Evolutionary conservation across 345 rosid species (phyloP), one percentile per base, ranked within the genome.

Genomic region (Durio zibethinus): DNA sequence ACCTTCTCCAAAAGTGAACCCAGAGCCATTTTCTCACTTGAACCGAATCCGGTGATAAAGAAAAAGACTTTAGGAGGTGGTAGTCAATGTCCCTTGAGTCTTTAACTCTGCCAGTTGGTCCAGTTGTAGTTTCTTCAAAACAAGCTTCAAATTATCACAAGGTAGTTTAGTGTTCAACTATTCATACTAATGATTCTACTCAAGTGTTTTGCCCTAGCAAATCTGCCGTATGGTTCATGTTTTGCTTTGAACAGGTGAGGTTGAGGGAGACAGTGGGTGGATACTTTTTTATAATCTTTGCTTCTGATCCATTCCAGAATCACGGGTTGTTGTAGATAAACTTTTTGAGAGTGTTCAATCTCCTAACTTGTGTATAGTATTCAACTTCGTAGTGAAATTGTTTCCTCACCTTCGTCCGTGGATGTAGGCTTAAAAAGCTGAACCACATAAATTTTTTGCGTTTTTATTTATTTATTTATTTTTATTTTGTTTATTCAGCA

Each of bases 1-100:
- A 72, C 76, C 88, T 36, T 83, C 85, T 38, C 76, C 91, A 1
- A 87, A 87, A 61, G 77, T 82, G 23, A 84, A 78, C 62, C 83
- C 83, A 7, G 88, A 84, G 73, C 92, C 92, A 16, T 86, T 89
- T 67, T 56, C 90, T 42, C 82, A 86, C 4, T 11, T 84, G 76
- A 76, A 80, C 71, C 87, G 90, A 29, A 89, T 86, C 56, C 87
- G 89, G 21, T 89, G 82, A 85, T 45, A 15, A 25, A n/a, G 42
- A 11, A 70, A 52, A 36, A 31, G 69, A 64, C 25, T n/a, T n/a
- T 63, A 14, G 68, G 16, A 33, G 43, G 40, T 15, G 35, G 27
- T 21, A 31, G 27, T 23, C 1, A 8, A 54, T 21, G 11, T 8
- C 60, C 42, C 7, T 54, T 21, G 60, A 54, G 60, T 21, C 60